These are phyloP conservation scores for Fusarium abutilonis DNA, from an alignment of 2,329 filamentous ascomycete species.

Conservation along the genomic window DNA sequence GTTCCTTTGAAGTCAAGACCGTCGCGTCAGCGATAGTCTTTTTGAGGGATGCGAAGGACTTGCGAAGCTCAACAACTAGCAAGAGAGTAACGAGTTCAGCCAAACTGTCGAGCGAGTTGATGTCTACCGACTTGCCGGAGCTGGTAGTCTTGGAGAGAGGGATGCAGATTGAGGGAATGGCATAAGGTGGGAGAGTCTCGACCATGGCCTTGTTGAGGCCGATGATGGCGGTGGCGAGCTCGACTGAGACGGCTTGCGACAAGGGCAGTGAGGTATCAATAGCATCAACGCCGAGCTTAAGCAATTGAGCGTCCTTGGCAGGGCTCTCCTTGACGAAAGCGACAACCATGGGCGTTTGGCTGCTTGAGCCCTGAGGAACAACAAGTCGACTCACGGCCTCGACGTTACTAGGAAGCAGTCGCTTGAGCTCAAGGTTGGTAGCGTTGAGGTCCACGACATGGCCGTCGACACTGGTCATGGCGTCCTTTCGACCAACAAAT, in stretches of 20 bases:
- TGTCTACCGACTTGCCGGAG: background rate
- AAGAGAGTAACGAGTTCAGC: slow-evolving; percentile 21
- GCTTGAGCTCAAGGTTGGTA: slow-evolving; percentile 39
- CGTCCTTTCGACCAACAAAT: slow-evolving; percentile 39
- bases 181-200: slow-evolving; percentile 42
- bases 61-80: slow-evolving; percentile 32
- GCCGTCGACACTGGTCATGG: slow-evolving; percentile 38
- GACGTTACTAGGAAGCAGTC: slow-evolving; percentile 29
- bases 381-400: slow-evolving; percentile 34
- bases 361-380: slow-evolving; percentile 29
- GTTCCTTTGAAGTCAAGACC: slow-evolving; percentile 37
- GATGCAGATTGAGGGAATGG: slow-evolving; percentile 41
- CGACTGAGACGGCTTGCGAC: slow-evolving; percentile 22
- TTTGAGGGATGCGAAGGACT: slow-evolving; percentile 22
- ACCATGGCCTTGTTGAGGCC: slow-evolving; percentile 42
- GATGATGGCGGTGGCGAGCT: slow-evolving; percentile 36
- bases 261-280: slow-evolving; percentile 18
- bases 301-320: background rate
- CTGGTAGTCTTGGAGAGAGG: slow-evolving; percentile 10
- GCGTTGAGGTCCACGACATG: slow-evolving; percentile 41
- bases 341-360: slow-evolving; percentile 37
- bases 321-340: slow-evolving; percentile 31
- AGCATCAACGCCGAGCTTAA: slow-evolving; percentile 23
- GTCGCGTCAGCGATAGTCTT: slow-evolving; percentile 28
- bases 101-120: slow-evolving; percentile 1